phyloP scores from a whole-genome alignment of 2,329 filamentous ascomycete species.

The Cladophialophora psammophila region DNA sequence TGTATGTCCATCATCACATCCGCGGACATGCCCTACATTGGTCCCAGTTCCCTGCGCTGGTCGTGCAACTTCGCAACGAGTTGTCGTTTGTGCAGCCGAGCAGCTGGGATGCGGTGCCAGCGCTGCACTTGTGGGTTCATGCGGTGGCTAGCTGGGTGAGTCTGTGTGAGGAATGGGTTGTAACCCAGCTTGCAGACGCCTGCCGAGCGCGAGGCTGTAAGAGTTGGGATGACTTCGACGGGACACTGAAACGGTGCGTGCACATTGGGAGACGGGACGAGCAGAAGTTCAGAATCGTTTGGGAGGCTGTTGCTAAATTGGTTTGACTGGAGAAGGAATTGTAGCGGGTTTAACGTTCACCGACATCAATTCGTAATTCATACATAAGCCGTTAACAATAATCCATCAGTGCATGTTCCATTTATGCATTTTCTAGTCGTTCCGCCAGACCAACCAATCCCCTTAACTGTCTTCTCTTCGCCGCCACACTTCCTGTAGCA shows the following conservation, averaged over 20 bases:
- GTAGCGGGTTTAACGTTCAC: neutral
- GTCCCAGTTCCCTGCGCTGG: constrained; percentile 16
- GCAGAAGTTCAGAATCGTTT: constrained; percentile 15
- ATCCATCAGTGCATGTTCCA: neutral
- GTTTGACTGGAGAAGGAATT: neutral
- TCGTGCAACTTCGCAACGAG: constrained; percentile 16
- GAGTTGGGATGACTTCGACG: constrained; percentile 10
- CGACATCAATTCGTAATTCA: too few relatives aligned
- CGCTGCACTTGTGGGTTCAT: constrained; percentile 21
- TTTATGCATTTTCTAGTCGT: constrained; percentile 1
- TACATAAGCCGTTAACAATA: too few relatives aligned
- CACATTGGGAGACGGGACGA: constrained; percentile 5
- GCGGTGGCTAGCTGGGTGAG: constrained; percentile 20
- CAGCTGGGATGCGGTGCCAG: constrained; percentile 16
- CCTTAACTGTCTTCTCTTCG: constrained; percentile 2
- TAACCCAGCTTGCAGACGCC: constrained; percentile 13
- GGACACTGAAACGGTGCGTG: constrained; percentile 5
- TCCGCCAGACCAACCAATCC: constrained; percentile 4
- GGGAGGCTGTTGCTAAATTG: constrained; percentile 5
- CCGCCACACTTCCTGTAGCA: constrained; percentile 3
- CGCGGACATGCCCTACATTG: constrained; percentile 16
- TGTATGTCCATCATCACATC: constrained; percentile 27
- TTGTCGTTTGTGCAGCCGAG: neutral
- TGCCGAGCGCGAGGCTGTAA: constrained; percentile 11
- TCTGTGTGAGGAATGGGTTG: constrained; percentile 15